Percentiles rank a stretch among this genome's conserved stretches.
These are phyloP conservation scores for Raddia guianensis DNA, from an alignment of 176 grass and related monocot genomes.

Conservation along the genomic window DNA sequence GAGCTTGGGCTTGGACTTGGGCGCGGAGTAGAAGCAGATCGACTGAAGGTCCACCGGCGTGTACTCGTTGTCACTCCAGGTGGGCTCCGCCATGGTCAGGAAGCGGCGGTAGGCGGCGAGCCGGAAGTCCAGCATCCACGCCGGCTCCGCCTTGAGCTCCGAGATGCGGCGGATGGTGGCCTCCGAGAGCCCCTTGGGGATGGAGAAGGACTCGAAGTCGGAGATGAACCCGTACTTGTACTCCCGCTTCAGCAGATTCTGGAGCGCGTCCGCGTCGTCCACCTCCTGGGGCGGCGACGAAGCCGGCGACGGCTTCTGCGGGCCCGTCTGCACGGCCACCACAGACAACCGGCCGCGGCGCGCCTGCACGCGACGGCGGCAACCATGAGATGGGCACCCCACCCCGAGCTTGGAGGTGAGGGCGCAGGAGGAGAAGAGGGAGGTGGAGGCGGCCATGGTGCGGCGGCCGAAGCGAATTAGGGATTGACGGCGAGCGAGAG, in stretches of 20 bases:
- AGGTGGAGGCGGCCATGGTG: slow-evolving; percentile 52
- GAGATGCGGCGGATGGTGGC: slow-evolving; percentile 83
- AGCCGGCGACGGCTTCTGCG: slow-evolving; percentile 45
- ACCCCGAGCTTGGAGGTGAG: slow-evolving; percentile 37
- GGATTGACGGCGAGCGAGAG: neutral
- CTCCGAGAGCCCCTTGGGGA: slow-evolving; percentile 89
- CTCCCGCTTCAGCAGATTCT: slow-evolving; percentile 80
- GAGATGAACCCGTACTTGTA: slow-evolving; percentile 94
- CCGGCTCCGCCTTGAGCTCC: slow-evolving; percentile 82
- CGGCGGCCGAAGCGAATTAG: slow-evolving; percentile 36
- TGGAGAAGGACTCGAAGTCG: slow-evolving; percentile 91
- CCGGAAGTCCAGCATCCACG: slow-evolving; percentile 93
- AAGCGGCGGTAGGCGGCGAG: slow-evolving; percentile 78
- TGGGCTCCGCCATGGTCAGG: slow-evolving; percentile 72
- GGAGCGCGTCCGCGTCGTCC: slow-evolving; percentile 67
- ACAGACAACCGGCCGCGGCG: slow-evolving; percentile 49
- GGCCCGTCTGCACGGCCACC: slow-evolving; percentile 73
- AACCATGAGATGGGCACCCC: slow-evolving; percentile 1
- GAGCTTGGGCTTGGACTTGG: slow-evolving; percentile 91
- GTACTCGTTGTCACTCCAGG: slow-evolving; percentile 91
- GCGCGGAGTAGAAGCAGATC: slow-evolving; percentile 89
- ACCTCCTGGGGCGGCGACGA: slow-evolving; percentile 33
- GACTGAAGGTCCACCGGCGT: slow-evolving; percentile 81
- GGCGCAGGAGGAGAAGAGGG: slow-evolving; percentile 48
- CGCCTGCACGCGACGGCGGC: neutral